Base-by-base conservation (phyloP, 805 yeast genomes). In the Schwanniomyces occidentalis region DNA sequence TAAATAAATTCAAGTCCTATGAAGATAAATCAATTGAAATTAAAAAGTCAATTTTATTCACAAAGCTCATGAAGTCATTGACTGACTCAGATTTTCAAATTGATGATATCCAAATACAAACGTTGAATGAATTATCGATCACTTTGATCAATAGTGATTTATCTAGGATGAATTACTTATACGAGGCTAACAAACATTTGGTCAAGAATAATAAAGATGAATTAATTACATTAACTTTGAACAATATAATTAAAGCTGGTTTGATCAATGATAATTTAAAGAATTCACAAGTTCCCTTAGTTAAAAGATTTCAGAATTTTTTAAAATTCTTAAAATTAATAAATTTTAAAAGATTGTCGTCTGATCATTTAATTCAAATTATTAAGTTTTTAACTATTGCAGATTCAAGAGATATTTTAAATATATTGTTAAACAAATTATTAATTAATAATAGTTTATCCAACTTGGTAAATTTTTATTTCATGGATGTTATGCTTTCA, bases 381-480 rank as follows among this genome's bases (percentile, higher is more conserved):
- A 49, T 66, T 20, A 37, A 49, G 17, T 47, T 63, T 10, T 51
- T 66, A 34, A 44, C 65, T 0, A 25, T 38, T 1, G 42, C 41
- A 10, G 43, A 52, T 14, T 51, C 60, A 6, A 44, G 32, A 7
- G 54, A 51, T 4, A 28, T 48, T 4, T 48, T 65, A 37, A 51
- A 51, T 30, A 36, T 61, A 16, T 38, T 67, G 13, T 37, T 61
- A 31, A 46, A 42, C 27, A 61, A 63, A 41, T 45, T 63, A 15
- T 30, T 54, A 24, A 37, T 48, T 16, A 38, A 35, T 19, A 35
- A 40, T 14, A 26, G 37, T 4, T 34, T 51, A 13, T 28, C 55
- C 8, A 40, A 46, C 10, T 32, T 54, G 6, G 21, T 65, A 17
- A 61, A 58, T 39, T 61, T 61, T 30, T 63, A 59, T 34, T 59